phyloP scores from a whole-genome alignment of 2,329 filamentous ascomycete genomes.

The Aureobasidium sp. region DNA sequence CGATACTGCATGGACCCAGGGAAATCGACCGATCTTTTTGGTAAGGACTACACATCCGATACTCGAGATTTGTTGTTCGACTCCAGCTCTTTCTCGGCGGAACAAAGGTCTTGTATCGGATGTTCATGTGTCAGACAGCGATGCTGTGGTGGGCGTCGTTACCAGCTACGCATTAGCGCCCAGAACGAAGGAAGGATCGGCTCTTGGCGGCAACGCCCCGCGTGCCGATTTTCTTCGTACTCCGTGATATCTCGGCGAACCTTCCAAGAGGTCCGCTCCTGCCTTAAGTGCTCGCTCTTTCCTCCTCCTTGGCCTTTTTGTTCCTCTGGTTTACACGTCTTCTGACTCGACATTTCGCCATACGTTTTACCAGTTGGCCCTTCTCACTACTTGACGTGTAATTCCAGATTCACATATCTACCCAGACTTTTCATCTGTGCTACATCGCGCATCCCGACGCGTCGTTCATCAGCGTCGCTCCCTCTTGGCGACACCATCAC shows the following conservation, averaged over 20 bases:
- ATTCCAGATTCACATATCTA: neutral
- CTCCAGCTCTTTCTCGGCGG: neutral
- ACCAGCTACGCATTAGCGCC: no score
- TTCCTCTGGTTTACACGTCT: neutral
- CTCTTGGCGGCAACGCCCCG: no score
- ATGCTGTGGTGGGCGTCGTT: neutral
- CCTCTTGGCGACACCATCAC: no score
- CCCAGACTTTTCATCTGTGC: neutral
- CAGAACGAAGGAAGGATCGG: no score
- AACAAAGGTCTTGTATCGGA: no score
- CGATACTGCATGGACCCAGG: neutral
- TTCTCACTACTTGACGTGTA: neutral
- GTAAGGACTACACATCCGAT: no score
- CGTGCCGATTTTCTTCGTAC: no score
- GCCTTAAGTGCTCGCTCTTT: neutral
- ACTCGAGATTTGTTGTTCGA: neutral
- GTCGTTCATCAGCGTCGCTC: neutral
- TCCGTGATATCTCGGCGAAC: no score
- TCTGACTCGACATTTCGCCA: neutral
- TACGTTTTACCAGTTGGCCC: neutral
- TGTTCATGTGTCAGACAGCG: no score
- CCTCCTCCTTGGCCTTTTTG: neutral
- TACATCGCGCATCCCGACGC: neutral
- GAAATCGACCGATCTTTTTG: neutral
- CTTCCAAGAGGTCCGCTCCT: neutral